A percentile compares a stretch with the other conserved stretches of the same genome.
Conservation (phyloP, 225 moss, liverwort and hornwort species). For the Marchantia paleacea region DNA sequence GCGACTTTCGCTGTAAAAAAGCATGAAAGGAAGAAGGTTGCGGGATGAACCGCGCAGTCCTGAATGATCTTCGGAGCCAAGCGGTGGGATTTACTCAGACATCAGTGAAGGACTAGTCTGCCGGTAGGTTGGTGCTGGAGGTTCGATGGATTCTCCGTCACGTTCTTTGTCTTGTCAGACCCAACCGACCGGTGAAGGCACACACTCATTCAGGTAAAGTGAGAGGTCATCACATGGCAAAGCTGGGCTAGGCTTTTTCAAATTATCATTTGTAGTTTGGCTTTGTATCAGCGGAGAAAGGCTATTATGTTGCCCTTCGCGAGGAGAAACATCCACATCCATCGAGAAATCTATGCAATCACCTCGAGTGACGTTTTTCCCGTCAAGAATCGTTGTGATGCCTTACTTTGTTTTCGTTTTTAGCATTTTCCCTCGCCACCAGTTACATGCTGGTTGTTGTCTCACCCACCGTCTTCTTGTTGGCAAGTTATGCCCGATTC, state of each 20-base stretch:
- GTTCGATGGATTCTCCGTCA: neutral
- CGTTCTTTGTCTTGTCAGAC: neutral
- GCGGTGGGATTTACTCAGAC: neutral
- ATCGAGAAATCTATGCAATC: too few species aligned
- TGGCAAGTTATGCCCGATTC: too few species aligned
- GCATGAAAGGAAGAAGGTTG: neutral
- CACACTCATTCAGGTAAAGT: neutral
- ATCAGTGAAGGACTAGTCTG: neutral
- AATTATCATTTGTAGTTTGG: constrained; percentile 1
- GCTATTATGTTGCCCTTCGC: neutral
- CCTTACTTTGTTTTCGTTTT: too few species aligned
- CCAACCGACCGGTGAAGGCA: neutral
- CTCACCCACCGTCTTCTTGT: too few species aligned
- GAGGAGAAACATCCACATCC: too few species aligned
- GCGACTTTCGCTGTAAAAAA: neutral
- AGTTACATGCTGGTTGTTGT: too few species aligned
- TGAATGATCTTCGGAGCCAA: neutral
- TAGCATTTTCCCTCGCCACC: too few species aligned
- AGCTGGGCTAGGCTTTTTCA: neutral
- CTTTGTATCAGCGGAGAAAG: neutral
- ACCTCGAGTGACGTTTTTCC: too few species aligned
- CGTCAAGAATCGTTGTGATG: too few species aligned
- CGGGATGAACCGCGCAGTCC: neutral
- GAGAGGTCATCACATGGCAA: neutral
- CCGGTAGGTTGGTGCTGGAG: neutral